phyloP scores from a whole-genome alignment of 306 rosid species.

The Gastrolobium villosum region DNA sequence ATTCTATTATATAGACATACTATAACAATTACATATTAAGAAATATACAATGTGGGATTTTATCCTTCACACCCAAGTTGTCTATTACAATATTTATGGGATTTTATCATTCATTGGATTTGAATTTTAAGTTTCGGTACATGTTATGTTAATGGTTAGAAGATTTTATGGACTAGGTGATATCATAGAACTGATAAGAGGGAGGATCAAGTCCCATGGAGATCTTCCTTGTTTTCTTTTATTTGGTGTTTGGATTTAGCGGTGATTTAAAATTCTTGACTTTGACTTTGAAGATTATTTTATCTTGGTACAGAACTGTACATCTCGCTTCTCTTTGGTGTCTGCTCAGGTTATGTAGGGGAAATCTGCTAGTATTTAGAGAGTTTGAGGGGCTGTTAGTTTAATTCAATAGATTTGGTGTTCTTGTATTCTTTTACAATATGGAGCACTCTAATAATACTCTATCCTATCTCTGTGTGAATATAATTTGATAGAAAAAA shows the following conservation, averaged over 20 bases:
- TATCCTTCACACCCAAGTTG: too few species aligned
- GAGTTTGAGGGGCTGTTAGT: constrained; percentile 30
- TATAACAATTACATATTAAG: too few species aligned
- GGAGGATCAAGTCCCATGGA: constrained; percentile 7
- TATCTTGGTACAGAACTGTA: constrained; percentile 6
- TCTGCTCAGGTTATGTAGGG: constrained; percentile 12
- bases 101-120: neutral
- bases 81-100: too few species aligned
- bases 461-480: constrained; percentile 25
- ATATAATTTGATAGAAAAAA: constrained; percentile 60
- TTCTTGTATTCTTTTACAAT: constrained; percentile 35
- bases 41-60: too few species aligned
- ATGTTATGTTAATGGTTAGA: neutral
- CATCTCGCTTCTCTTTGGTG: constrained; percentile 43
- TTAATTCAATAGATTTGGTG: constrained; percentile 21
- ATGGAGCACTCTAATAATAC: constrained; percentile 28
- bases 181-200: constrained; percentile 6
- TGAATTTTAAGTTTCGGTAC: neutral
- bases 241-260: neutral
- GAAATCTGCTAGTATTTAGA: constrained; percentile 27
- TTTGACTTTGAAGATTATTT: constrained; percentile 13
- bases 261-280: neutral
- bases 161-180: neutral
- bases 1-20: too few species aligned
- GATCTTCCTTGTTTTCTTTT: constrained; percentile 7